Conservation (phyloP, 345 rosid genomes). For the Citrus glauca region DNA sequence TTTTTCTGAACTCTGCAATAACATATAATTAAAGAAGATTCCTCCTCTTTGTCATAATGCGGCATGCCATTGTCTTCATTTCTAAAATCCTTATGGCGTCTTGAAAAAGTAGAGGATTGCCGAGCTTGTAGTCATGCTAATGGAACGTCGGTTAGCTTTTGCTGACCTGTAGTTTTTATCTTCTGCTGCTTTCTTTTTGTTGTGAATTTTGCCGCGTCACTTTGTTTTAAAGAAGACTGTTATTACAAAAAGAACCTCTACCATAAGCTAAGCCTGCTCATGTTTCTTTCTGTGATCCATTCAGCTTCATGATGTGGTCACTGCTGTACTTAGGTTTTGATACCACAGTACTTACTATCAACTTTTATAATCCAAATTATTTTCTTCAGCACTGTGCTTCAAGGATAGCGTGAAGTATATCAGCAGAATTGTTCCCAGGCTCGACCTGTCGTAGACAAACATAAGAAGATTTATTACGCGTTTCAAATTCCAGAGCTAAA, state of each 20-base stretch:
- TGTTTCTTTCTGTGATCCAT: conserved; percentile 10
- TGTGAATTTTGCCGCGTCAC: conserved; percentile 14
- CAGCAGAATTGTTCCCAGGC: conserved; percentile 88
- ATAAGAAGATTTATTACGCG: conserved; percentile 2
- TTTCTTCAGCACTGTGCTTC: conserved; percentile 30
- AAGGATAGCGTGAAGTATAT: conserved; percentile 84
- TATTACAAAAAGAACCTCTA: not conserved
- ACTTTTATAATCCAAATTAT: conserved; percentile 33
- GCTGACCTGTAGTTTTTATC: conserved; percentile 20
- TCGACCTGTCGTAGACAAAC: conserved; percentile 53
- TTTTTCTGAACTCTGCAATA: conserved; percentile 4
- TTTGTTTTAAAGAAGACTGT: conserved; percentile 6
- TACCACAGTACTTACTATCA: not conserved
- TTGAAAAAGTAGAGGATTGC: conserved; percentile 2
- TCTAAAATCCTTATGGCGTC: conserved; percentile 5
- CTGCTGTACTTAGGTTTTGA: conserved; percentile 4
- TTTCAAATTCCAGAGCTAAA: not conserved
- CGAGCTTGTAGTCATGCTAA: not conserved
- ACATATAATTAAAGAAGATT: conserved; percentile 30
- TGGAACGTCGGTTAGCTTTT: conserved; percentile 23
- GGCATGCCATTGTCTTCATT: conserved; percentile 33
- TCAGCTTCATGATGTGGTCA: conserved; percentile 14
- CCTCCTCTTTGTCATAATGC: conserved; percentile 42
- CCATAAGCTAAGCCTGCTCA: conserved; percentile 3
- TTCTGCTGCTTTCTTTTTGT: conserved; percentile 1